Evolutionary conservation across 768 basidiomycete genomes (phyloP).

Genomic region (Lanmaoa rubissima): DNA sequence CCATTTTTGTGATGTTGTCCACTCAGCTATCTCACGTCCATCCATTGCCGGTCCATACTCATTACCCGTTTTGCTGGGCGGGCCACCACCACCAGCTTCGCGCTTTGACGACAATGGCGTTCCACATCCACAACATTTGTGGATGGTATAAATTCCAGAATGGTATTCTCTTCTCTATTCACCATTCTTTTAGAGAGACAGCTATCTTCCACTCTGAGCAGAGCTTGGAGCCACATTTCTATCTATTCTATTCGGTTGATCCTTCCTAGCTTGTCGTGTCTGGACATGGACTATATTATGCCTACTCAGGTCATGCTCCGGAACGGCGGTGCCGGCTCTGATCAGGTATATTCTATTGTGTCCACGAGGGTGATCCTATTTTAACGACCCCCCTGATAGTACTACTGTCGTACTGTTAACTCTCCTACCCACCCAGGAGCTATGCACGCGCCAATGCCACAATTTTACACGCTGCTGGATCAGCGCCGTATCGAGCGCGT

Average conservation of each 20-base stretch:
- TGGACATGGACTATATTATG: not conserved
- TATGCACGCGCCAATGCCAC: conserved; percentile 19
- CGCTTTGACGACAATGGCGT: conserved; percentile 17
- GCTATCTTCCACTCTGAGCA: not conserved
- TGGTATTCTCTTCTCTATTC: not conserved
- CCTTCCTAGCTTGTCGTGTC: not conserved
- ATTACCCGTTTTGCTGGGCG: conserved; percentile 1
- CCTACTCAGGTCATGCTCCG: not conserved
- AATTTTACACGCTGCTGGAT: conserved; percentile 10
- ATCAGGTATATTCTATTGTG: not conserved
- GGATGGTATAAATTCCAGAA: conserved; percentile 9
- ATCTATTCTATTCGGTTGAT: not conserved
- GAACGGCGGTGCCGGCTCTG: not conserved
- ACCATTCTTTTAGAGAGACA: not conserved
- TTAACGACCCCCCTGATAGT: conserved; percentile 11
- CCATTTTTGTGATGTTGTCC: not conserved
- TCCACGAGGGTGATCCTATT: not conserved
- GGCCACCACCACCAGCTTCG: not conserved
- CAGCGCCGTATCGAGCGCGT: conserved; percentile 19
- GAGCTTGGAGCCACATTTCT: not conserved
- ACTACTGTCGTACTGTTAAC: conserved; percentile 8
- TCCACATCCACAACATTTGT: not conserved
- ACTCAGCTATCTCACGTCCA: too few species aligned
- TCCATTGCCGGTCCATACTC: not conserved
- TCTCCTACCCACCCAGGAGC: conserved; percentile 21